Conservation (phyloP, 139 green algal species). For the Chlamydomonas sphaeroides region DNA sequence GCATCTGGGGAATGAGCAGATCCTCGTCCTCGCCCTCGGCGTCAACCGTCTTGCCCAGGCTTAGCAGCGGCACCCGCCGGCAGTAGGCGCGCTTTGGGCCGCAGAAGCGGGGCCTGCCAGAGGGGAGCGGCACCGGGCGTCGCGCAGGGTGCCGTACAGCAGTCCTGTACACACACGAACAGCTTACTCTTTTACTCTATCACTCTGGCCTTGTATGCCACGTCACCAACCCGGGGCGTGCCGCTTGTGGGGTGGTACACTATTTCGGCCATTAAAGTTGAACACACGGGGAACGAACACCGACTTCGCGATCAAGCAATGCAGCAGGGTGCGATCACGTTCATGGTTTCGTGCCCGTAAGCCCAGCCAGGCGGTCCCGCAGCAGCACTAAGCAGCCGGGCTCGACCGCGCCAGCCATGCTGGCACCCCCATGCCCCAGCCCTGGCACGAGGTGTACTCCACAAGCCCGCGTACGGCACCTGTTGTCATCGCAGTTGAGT, state of each 20-base stretch:
- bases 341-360: background rate
- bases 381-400: no score
- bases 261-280: no score
- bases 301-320: background rate
- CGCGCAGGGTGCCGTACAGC: background rate
- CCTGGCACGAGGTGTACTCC: background rate
- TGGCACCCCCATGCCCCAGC: background rate
- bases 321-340: no score
- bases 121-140: background rate
- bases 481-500: slow-evolving; percentile 11
- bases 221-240: no score
- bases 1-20: slow-evolving; percentile 21
- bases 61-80: background rate
- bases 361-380: no score
- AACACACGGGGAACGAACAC: no score
- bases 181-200: no score
- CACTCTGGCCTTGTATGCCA: no score
- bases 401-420: background rate
- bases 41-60: slow-evolving; percentile 5
- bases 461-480: background rate
- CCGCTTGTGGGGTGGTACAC: no score
- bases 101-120: slow-evolving; percentile 11
- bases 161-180: background rate
- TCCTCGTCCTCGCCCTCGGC: slow-evolving; percentile 17
- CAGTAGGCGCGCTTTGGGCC: background rate